These are phyloP conservation scores for Gracilaria domingensis DNA, from an alignment of 23 red algal species.

Conservation along the genomic window DNA sequence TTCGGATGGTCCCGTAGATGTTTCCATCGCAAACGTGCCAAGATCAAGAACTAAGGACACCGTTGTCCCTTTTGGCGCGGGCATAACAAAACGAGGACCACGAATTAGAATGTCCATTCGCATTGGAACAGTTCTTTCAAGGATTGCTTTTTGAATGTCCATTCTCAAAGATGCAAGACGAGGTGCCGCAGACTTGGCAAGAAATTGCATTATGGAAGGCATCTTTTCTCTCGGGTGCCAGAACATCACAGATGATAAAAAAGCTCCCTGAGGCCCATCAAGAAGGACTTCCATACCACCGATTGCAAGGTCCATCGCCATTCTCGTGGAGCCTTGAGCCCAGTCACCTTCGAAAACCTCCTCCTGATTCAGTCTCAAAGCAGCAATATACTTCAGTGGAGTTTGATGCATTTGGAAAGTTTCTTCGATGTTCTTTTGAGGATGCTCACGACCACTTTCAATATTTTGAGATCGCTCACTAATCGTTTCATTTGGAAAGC, in stretches of 20 bases:
- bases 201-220: conserved; percentile 80
- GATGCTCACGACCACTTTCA: conserved; percentile 11
- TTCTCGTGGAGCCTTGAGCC: conserved; percentile 56
- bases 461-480: background rate
- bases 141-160: conserved; percentile 79
- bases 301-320: conserved; percentile 80
- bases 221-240: conserved; percentile 78
- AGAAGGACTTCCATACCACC: conserved; percentile 78
- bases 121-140: conserved; percentile 74
- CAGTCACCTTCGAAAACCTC: conserved; percentile 63
- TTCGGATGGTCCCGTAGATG: conserved; percentile 52
- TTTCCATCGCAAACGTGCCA: conserved; percentile 87
- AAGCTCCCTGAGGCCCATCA: conserved; percentile 71
- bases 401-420: conserved; percentile 9
- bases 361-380: conserved; percentile 70
- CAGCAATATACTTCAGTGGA: conserved; percentile 73
- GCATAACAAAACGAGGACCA: conserved; percentile 77
- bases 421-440: conserved; percentile 5
- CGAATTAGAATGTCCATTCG: conserved; percentile 80
- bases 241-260: conserved; percentile 58
- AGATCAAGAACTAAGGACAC: conserved; percentile 73
- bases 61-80: conserved; percentile 23
- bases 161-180: conserved; percentile 81
- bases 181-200: conserved; percentile 65
- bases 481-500: too few relatives aligned